A percentile compares a stretch with the other conserved stretches of the same genome.
These are phyloP conservation scores for Xylariales sp. DNA, from an alignment of 2,329 filamentous ascomycete genomes.

Conservation along the genomic window DNA sequence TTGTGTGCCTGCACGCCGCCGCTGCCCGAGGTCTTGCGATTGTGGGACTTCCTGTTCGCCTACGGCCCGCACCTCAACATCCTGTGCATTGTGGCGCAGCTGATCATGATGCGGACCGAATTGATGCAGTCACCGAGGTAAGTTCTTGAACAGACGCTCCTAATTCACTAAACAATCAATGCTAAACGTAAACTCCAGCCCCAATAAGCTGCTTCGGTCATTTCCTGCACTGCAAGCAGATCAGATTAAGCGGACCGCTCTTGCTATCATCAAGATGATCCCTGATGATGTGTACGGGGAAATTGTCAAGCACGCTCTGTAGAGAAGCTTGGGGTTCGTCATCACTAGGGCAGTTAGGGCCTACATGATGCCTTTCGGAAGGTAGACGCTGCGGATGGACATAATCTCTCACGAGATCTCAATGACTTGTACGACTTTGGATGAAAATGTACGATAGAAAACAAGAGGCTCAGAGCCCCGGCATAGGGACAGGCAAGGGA, in stretches of 20 bases:
- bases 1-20: conserved; percentile 95
- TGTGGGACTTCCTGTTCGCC: conserved; percentile 97
- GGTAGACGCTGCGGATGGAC: not conserved
- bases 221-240: conserved; percentile 81
- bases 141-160: conserved; percentile 16
- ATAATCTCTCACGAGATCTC: not conserved
- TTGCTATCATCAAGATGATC: conserved; percentile 84
- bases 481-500: not conserved
- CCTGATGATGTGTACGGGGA: conserved; percentile 87
- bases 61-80: conserved; percentile 95
- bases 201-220: conserved; percentile 85
- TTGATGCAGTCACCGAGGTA: conserved; percentile 82
- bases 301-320: conserved; percentile 82
- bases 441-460: not conserved
- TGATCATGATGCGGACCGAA: conserved; percentile 81
- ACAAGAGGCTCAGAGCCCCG: conserved; percentile 1
- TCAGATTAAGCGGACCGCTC: conserved; percentile 77
- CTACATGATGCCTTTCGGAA: not conserved
- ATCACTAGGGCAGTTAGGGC: too few relatives aligned
- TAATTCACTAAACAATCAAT: not conserved
- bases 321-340: conserved; percentile 18
- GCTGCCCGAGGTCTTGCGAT: conserved; percentile 80
- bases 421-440: not conserved
- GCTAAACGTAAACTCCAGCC: conserved; percentile 50
- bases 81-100: conserved; percentile 90